phyloP scores from a whole-genome alignment of 225 moss, liverwort and hornwort genomes.

The Sphagnum contortum region DNA sequence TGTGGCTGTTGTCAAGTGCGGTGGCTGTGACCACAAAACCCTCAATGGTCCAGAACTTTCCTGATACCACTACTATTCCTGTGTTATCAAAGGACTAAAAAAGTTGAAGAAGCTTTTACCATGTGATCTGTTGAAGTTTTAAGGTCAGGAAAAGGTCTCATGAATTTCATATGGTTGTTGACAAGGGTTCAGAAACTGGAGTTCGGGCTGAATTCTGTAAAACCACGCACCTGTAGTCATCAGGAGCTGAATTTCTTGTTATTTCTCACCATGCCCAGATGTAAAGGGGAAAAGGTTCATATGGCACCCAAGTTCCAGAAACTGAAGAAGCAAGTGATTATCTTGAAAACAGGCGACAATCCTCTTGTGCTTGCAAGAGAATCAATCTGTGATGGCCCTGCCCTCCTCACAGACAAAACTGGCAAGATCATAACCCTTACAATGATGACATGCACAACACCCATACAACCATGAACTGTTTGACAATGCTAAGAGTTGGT shows the following conservation, averaged over 20 bases:
- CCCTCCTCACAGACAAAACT: conserved; percentile 7
- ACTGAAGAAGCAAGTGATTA: conserved; percentile 26
- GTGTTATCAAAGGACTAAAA: conserved; percentile 3
- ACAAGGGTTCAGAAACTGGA: conserved; percentile 17
- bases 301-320: conserved; percentile 26
- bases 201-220: conserved; percentile 27
- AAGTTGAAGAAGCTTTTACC: conserved; percentile 22
- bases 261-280: too few relatives aligned
- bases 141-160: conserved; percentile 21
- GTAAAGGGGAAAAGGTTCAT: conserved; percentile 18
- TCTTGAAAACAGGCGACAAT: conserved; percentile 22
- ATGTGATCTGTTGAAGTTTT: conserved; percentile 30
- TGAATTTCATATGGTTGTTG: conserved; percentile 25
- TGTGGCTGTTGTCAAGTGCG: conserved; percentile 13
- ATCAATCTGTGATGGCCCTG: conserved; percentile 19
- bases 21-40: conserved; percentile 11
- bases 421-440: conserved; percentile 23
- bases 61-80: conserved; percentile 21
- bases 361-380: conserved; percentile 29
- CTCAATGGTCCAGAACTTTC: conserved; percentile 8
- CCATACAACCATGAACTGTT: conserved; percentile 10
- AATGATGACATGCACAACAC: conserved; percentile 24
- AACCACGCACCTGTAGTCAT: too few relatives aligned
- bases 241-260: conserved; percentile 12
- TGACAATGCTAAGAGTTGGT: conserved; percentile 7